Conservation (phyloP, 768 basidiomycete species). For the Amylocystis lapponica region DNA sequence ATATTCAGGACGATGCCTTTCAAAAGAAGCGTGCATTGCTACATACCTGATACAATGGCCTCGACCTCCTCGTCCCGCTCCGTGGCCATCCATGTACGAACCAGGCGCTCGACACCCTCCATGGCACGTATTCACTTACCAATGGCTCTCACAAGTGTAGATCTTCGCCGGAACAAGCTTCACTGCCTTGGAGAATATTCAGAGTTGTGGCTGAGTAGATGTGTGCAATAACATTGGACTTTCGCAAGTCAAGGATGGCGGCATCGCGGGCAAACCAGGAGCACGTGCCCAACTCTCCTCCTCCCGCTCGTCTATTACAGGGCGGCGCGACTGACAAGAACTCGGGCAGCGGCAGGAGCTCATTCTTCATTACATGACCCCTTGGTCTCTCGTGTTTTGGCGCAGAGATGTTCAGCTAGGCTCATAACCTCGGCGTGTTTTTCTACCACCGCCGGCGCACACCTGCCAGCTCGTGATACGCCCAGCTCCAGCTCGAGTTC, state of each 20-base stretch:
- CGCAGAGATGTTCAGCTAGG: neutral
- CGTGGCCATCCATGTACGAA: slow-evolving; percentile 70
- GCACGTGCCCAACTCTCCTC: too few relatives aligned
- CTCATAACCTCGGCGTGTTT: neutral
- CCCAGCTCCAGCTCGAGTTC: too few relatives aligned
- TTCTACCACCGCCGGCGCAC: neutral
- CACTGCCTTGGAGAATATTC: too few relatives aligned
- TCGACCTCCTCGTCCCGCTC: slow-evolving; percentile 54
- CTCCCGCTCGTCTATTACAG: too few relatives aligned
- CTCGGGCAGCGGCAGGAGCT: neutral
- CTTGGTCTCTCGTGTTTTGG: neutral
- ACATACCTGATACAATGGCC: slow-evolving; percentile 55
- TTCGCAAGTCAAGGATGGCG: too few relatives aligned
- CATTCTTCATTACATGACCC: slow-evolving; percentile 6
- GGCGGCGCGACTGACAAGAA: too few relatives aligned
- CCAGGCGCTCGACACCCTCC: slow-evolving; percentile 44
- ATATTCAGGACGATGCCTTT: slow-evolving; percentile 28
- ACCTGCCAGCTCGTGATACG: too few relatives aligned
- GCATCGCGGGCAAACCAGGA: too few relatives aligned
- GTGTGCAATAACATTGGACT: too few relatives aligned
- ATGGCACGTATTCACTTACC: slow-evolving; percentile 17
- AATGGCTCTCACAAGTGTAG: too few relatives aligned
- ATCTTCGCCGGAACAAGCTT: too few relatives aligned
- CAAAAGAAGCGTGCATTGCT: neutral
- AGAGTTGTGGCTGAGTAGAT: too few relatives aligned